These are phyloP conservation scores for Evernia prunastri DNA, from an alignment of 495 filamentous ascomycete species.

Conservation along the genomic window DNA sequence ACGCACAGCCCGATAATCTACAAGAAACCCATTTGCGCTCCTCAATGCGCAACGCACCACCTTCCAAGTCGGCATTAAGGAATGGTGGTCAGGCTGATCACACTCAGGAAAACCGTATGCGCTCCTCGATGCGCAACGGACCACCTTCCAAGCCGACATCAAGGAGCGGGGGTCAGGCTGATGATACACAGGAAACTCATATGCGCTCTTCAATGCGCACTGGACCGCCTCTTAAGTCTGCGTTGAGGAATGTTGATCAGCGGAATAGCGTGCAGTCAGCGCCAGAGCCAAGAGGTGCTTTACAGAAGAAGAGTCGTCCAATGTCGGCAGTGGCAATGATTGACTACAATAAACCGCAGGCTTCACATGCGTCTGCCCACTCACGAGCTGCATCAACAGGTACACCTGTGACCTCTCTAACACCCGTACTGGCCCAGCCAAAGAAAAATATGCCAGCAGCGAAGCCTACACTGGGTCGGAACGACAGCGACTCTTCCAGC, in stretches of 20 bases:
- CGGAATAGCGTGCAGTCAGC: constrained; percentile 10
- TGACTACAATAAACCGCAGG: constrained; percentile 25
- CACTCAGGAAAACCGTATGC: constrained; percentile 31
- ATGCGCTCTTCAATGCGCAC: constrained; percentile 40
- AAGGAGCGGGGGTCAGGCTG: constrained; percentile 10
- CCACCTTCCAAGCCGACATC: constrained; percentile 24
- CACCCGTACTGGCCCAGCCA: constrained; percentile 18
- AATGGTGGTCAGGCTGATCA: constrained; percentile 14
- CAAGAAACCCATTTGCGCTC: constrained; percentile 33
- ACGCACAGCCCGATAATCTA: constrained; percentile 21
- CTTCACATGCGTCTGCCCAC: constrained; percentile 16
- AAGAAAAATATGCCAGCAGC: constrained; percentile 21
- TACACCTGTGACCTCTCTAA: constrained; percentile 12
- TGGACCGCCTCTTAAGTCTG: constrained; percentile 26
- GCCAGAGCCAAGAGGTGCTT: constrained; percentile 28
- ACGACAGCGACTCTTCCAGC: constrained; percentile 56
- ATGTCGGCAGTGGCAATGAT: constrained; percentile 24
- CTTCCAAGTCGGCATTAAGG: constrained; percentile 20
- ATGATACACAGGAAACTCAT: constrained; percentile 24
- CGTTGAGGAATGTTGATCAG: constrained; percentile 6
- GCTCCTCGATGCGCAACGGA: constrained; percentile 36
- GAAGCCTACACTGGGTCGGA: constrained; percentile 31
- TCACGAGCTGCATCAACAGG: constrained; percentile 18
- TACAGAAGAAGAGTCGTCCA: constrained; percentile 34
- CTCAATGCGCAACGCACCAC: constrained; percentile 37